Evolutionary conservation across 2,329 filamentous ascomycete species (phyloP).

Genomic region (Leptographium flavum): DNA sequence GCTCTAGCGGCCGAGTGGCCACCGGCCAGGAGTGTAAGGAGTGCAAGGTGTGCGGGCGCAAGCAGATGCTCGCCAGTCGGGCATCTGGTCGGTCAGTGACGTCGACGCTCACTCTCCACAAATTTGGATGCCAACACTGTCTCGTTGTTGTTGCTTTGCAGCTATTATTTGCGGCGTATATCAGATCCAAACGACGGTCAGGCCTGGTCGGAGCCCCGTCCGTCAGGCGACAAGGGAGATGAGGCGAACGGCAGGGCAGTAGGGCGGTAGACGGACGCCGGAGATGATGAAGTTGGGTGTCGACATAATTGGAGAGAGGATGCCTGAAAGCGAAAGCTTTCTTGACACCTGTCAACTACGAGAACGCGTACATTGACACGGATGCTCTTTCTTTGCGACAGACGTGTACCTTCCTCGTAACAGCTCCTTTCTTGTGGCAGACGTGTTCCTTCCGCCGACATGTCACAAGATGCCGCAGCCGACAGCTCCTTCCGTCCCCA

Average conservation of each 20-base stretch:
- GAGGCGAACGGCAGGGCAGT: too few relatives aligned
- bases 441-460: background rate
- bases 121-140: too few relatives aligned
- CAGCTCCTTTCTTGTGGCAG: background rate
- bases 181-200: slow-evolving; percentile 1
- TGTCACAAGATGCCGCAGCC: background rate
- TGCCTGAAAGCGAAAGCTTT: background rate
- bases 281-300: too few relatives aligned
- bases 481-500: background rate
- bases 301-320: background rate
- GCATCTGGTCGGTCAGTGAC: too few relatives aligned
- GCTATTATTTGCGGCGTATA: too few relatives aligned
- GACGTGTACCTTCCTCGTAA: background rate
- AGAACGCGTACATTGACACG: too few relatives aligned
- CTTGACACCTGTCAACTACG: background rate
- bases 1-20: background rate
- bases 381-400: too few relatives aligned
- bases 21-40: too few relatives aligned
- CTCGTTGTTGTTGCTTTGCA: background rate
- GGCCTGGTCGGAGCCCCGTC: slow-evolving; percentile 4
- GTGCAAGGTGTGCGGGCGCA: too few relatives aligned
- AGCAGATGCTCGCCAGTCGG: background rate
- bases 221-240: too few relatives aligned
- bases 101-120: too few relatives aligned
- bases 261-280: background rate